These are phyloP conservation scores for Austroboletus novae-zelandiae DNA, from an alignment of 1,284 basidiomycete species.

Conservation along the genomic window DNA sequence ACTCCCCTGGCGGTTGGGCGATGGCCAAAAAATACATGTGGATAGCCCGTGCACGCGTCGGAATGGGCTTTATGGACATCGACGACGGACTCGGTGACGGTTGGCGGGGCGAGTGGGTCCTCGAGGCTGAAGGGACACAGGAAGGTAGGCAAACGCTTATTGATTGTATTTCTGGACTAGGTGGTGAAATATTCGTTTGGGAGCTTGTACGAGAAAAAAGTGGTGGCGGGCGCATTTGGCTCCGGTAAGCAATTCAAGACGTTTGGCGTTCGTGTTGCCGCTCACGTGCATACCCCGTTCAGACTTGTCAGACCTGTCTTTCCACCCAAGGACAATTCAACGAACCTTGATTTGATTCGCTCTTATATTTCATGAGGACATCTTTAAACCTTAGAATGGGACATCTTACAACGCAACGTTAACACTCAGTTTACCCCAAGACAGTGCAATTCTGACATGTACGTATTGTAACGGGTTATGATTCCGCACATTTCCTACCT, in stretches of 20 bases:
- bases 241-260: conserved; percentile 46
- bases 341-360: conserved; percentile 22
- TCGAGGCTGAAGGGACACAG: conserved; percentile 70
- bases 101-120: conserved; percentile 73
- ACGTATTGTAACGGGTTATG: conserved; percentile 12
- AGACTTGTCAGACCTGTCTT: conserved; percentile 25
- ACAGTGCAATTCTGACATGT: conserved; percentile 16
- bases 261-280: background rate
- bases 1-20: conserved; percentile 54
- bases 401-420: conserved; percentile 7
- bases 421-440: conserved; percentile 5
- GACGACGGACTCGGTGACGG: conserved; percentile 53
- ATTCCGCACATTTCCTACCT: conserved; percentile 1
- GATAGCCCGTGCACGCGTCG: conserved; percentile 51
- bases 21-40: conserved; percentile 59
- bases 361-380: conserved; percentile 21
- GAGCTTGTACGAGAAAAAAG: conserved; percentile 63
- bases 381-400: conserved; percentile 19
- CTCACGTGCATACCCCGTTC: background rate
- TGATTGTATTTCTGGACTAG: conserved; percentile 47
- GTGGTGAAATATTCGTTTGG: conserved; percentile 44
- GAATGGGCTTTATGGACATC: conserved; percentile 35
- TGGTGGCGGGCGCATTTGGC: conserved; percentile 56
- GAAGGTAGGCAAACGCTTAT: conserved; percentile 59
- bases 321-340: conserved; percentile 21